phyloP scores from a whole-genome alignment of 75 land plant genomes.

The Chamaecyparis obtusa region DNA sequence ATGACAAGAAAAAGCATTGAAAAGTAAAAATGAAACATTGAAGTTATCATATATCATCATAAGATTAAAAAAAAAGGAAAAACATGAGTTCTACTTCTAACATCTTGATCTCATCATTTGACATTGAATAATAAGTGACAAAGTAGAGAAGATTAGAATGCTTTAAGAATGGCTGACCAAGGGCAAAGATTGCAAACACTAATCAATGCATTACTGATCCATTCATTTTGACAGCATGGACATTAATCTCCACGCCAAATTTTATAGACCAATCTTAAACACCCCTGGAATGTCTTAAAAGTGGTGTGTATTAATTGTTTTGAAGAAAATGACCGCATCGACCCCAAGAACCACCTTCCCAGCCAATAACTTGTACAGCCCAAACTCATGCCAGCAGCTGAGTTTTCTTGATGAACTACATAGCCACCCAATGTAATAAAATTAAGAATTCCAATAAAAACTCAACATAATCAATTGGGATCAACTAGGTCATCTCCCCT shows the following conservation, averaged over 20 bases:
- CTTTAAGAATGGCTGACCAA: background rate
- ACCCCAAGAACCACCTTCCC: background rate
- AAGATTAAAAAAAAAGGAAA: background rate
- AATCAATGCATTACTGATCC: background rate
- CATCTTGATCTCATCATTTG: too few relatives aligned
- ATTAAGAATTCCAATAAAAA: background rate
- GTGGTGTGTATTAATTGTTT: background rate
- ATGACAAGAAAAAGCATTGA: too few relatives aligned
- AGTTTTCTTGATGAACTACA: background rate
- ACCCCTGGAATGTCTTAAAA: background rate
- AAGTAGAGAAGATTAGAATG: too few relatives aligned
- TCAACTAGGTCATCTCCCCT: background rate
- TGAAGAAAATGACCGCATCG: background rate
- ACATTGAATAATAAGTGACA: too few relatives aligned
- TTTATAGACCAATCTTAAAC: background rate
- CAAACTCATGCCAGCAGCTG: background rate
- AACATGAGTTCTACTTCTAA: background rate
- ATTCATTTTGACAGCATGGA: background rate
- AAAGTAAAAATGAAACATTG: too few relatives aligned
- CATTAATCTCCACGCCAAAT: background rate
- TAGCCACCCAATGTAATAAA: background rate
- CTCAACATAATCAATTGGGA: background rate
- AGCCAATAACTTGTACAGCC: background rate
- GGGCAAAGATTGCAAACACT: background rate
- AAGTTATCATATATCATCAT: background rate